These are phyloP conservation scores for Clonostachys byssicola DNA, from an alignment of 2,329 filamentous ascomycete genomes.

Conservation along the genomic window DNA sequence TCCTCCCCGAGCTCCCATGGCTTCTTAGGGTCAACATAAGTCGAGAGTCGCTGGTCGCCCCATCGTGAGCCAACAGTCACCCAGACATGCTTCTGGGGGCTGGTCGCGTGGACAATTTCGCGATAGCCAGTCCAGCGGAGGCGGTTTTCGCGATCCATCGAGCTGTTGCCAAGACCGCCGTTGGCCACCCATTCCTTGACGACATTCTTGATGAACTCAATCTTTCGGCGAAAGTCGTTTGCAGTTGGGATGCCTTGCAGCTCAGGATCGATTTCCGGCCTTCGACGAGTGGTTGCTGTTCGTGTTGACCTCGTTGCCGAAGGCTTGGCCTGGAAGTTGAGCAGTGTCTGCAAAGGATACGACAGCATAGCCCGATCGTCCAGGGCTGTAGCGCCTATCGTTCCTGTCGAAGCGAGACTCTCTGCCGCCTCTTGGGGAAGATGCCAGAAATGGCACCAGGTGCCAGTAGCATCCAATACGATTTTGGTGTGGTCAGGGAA, in stretches of 20 bases:
- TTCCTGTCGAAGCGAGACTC: constrained; percentile 58
- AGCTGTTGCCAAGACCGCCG: constrained; percentile 65
- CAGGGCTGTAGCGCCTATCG: constrained; percentile 66
- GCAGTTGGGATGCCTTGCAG: constrained; percentile 63
- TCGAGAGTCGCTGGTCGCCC: constrained; percentile 52
- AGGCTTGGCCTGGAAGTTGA: constrained; percentile 59
- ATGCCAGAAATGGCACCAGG: constrained; percentile 74
- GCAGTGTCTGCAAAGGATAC: constrained; percentile 67
- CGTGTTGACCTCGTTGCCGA: constrained; percentile 30
- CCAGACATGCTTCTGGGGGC: constrained; percentile 62
- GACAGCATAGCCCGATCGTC: constrained; percentile 68
- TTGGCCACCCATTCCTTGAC: constrained; percentile 68
- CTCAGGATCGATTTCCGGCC: constrained; percentile 57
- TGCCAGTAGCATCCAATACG: constrained; percentile 70
- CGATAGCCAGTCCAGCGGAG: constrained; percentile 56
- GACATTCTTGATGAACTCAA: constrained; percentile 66
- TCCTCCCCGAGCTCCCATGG: constrained; percentile 51
- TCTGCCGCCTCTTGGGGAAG: constrained; percentile 67
- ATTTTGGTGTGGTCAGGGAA: constrained; percentile 88
- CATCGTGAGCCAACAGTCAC: constrained; percentile 61
- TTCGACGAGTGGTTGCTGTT: constrained; percentile 43
- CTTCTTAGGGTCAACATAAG: constrained; percentile 49
- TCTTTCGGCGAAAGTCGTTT: constrained; percentile 70
- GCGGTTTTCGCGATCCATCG: constrained; percentile 49
- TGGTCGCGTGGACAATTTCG: constrained; percentile 45